phyloP scores from a whole-genome alignment of 2,329 filamentous ascomycete genomes.

The Penicillium rolfsii region DNA sequence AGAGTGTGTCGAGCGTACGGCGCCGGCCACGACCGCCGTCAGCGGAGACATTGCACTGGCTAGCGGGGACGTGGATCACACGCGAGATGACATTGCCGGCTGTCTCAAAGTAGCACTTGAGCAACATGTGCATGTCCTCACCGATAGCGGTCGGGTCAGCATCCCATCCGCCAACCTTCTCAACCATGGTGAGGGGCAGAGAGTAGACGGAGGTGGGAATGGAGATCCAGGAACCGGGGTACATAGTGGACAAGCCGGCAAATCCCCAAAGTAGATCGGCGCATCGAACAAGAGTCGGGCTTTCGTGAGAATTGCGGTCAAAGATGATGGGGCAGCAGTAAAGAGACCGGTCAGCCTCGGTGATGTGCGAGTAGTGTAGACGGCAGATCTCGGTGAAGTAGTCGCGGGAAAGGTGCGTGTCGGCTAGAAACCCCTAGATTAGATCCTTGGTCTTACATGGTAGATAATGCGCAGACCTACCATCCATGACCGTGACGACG shows the following conservation, averaged over 20 bases:
- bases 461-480: slow-evolving; percentile 49
- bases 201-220: slow-evolving; percentile 77
- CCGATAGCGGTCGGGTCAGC: slow-evolving; percentile 71
- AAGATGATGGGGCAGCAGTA: slow-evolving; percentile 74
- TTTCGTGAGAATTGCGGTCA: slow-evolving; percentile 71
- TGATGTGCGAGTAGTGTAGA: slow-evolving; percentile 60
- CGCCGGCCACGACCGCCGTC: slow-evolving; percentile 57
- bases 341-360: slow-evolving; percentile 55
- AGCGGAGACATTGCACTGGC: slow-evolving; percentile 71
- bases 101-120: slow-evolving; percentile 76
- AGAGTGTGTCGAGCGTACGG: slow-evolving; percentile 55
- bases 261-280: slow-evolving; percentile 74
- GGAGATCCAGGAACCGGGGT: slow-evolving; percentile 64
- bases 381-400: slow-evolving; percentile 68
- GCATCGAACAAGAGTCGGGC: slow-evolving; percentile 69
- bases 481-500: slow-evolving; percentile 72
- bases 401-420: slow-evolving; percentile 67
- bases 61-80: slow-evolving; percentile 69
- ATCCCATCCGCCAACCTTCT: slow-evolving; percentile 73
- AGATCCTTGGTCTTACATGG: not conserved
- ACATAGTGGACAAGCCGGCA: slow-evolving; percentile 70
- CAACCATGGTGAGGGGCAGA: slow-evolving; percentile 66
- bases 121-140: slow-evolving; percentile 76
- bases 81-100: slow-evolving; percentile 69
- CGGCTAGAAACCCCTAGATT: slow-evolving; percentile 24